Conservation (phyloP, 2,329 filamentous ascomycete species). For the Aspergillus ochraceoroseus region DNA sequence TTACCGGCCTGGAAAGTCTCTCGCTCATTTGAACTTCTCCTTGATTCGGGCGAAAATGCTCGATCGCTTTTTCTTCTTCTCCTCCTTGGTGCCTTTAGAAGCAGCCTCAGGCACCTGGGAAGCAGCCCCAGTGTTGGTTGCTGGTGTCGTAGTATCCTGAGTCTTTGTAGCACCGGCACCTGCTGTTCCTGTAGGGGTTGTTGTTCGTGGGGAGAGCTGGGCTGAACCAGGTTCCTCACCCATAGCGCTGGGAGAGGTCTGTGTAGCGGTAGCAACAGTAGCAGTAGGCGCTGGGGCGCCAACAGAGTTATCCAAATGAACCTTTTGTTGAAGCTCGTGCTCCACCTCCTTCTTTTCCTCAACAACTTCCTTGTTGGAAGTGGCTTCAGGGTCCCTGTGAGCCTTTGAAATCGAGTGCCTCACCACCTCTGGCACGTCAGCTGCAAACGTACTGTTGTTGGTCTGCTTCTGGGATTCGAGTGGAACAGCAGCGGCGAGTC, state of each 20-base stretch:
- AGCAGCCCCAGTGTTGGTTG: constrained; percentile 9
- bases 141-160: constrained; percentile 9
- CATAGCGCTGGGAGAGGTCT: constrained; percentile 35
- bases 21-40: constrained; percentile 47
- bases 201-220: constrained; percentile 20
- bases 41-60: constrained; percentile 55
- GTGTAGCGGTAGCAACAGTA: constrained; percentile 38
- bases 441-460: constrained; percentile 20
- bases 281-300: constrained; percentile 40
- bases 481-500: constrained; percentile 43
- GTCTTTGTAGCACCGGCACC: constrained; percentile 18
- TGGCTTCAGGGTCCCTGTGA: constrained; percentile 63
- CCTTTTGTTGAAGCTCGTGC: constrained; percentile 60
- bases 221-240: constrained; percentile 17
- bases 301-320: constrained; percentile 34
- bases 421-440: constrained; percentile 43
- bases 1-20: no score
- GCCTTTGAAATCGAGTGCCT: constrained; percentile 48
- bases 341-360: constrained; percentile 71
- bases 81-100: constrained; percentile 11
- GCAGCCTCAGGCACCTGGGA: constrained; percentile 3
- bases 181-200: constrained; percentile 11
- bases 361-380: constrained; percentile 63
- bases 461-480: constrained; percentile 35
- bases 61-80: constrained; percentile 62